Evolutionary conservation across 225 moss, liverwort and hornwort genomes (phyloP).

Genomic region (Polytrichum commune): DNA sequence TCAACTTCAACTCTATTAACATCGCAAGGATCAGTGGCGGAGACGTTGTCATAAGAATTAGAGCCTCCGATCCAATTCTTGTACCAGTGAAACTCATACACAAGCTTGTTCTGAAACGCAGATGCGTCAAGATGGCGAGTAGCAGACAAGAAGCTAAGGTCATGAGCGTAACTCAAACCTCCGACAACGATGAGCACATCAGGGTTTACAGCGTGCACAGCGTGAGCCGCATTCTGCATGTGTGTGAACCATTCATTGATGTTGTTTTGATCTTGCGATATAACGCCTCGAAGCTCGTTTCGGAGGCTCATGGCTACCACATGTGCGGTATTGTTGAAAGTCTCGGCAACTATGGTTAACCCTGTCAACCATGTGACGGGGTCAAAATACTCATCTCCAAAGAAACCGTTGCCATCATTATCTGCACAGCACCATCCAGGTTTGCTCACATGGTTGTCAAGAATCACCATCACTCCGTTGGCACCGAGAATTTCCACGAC

Average conservation of each 20-base stretch:
- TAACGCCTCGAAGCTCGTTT: constrained; percentile 57
- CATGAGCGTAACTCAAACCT: constrained; percentile 43
- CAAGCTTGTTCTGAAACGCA: constrained; percentile 37
- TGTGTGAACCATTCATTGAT: constrained; percentile 31
- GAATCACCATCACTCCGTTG: constrained; percentile 40
- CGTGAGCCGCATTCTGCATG: constrained; percentile 40
- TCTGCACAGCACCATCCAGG: constrained; percentile 59
- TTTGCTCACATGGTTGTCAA: constrained; percentile 71
- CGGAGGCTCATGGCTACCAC: constrained; percentile 54
- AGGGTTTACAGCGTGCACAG: constrained; percentile 41
- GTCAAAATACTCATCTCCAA: constrained; percentile 61
- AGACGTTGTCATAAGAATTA: constrained; percentile 13
- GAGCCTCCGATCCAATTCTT: constrained; percentile 13
- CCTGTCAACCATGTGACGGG: constrained; percentile 47
- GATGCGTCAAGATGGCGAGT: constrained; percentile 10
- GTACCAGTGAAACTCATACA: constrained; percentile 76
- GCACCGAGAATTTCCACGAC: constrained; percentile 40
- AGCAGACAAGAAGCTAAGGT: constrained; percentile 40
- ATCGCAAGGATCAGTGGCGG: constrained; percentile 30
- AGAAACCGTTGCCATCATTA: constrained; percentile 66
- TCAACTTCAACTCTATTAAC: constrained; percentile 37
- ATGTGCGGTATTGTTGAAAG: constrained; percentile 22
- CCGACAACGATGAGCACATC: constrained; percentile 42
- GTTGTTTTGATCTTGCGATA: constrained; percentile 17
- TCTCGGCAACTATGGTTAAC: constrained; percentile 36